A percentile compares a stretch with the other conserved stretches of the same genome.
These are phyloP conservation scores for Trichoderma pleuroti DNA, from an alignment of 2,329 filamentous ascomycete species.

Conservation along the genomic window DNA sequence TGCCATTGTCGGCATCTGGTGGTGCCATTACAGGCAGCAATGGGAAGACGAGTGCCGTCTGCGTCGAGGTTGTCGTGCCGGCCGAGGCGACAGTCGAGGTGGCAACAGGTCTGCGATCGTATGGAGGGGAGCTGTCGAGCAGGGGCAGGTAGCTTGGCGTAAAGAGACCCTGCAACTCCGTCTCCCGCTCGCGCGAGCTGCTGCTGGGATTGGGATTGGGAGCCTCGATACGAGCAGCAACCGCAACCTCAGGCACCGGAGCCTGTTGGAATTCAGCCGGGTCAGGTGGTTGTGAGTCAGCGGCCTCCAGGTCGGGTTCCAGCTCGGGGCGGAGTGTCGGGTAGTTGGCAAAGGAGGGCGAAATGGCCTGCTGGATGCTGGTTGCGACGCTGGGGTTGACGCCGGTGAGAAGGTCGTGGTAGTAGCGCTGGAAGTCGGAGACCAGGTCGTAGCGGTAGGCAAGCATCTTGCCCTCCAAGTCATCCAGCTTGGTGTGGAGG, in stretches of 20 bases:
- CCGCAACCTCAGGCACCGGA: conserved; percentile 27
- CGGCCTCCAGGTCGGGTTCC: conserved; percentile 34
- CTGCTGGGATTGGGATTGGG: conserved; percentile 24
- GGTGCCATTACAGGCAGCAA: conserved; percentile 27
- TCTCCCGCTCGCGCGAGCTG: conserved; percentile 53
- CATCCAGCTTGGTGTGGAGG: conserved; percentile 51
- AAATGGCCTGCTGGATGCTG: conserved; percentile 46
- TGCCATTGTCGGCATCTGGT: conserved; percentile 22
- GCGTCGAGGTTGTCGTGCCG: conserved; percentile 1
- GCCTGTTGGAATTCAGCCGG: conserved; percentile 32
- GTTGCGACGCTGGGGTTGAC: conserved; percentile 45
- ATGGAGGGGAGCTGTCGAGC: conserved; percentile 45
- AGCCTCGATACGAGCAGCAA: conserved; percentile 24
- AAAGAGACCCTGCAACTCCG: conserved; percentile 58
- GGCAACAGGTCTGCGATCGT: conserved; percentile 17
- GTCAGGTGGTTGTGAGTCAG: conserved; percentile 35
- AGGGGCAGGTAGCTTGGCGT: conserved; percentile 61
- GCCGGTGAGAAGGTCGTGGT: conserved; percentile 47
- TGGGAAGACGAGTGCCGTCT: conserved; percentile 17
- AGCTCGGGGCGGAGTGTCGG: conserved; percentile 42
- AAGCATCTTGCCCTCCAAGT: conserved; percentile 56
- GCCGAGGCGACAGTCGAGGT: not conserved
- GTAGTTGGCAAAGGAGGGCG: conserved; percentile 43
- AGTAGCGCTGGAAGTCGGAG: conserved; percentile 54
- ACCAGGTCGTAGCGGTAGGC: conserved; percentile 56